A percentile compares a stretch with the other conserved stretches of the same genome.
Conservation (phyloP, 2,329 filamentous ascomycete genomes). For the Phialophora expanda region DNA sequence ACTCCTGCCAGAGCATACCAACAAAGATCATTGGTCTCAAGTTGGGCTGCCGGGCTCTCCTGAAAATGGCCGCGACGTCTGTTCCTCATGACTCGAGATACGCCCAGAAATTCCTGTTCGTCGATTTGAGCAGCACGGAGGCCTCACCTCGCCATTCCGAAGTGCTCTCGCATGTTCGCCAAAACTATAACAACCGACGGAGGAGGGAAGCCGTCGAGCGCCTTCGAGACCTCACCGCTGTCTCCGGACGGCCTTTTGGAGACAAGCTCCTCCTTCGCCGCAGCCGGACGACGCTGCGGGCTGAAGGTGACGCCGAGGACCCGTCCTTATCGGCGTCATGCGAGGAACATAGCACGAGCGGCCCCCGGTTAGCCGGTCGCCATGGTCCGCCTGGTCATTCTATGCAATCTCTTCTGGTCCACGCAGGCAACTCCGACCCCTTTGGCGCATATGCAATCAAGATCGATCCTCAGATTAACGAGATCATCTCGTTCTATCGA, state of each 20-base stretch:
- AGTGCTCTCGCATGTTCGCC: conserved; percentile 12
- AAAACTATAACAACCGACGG: conserved; percentile 5
- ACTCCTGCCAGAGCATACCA: too few relatives aligned
- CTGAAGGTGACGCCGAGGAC: too few relatives aligned
- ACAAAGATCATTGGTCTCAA: not conserved
- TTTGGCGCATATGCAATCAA: conserved; percentile 10
- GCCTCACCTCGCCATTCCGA: not conserved
- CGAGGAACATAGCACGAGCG: too few relatives aligned
- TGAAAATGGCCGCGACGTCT: not conserved
- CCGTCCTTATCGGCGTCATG: too few relatives aligned
- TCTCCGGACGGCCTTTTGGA: too few relatives aligned
- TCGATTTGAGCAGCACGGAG: not conserved
- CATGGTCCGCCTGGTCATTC: too few relatives aligned
- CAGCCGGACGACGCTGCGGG: too few relatives aligned
- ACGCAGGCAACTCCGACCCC: conserved; percentile 9
- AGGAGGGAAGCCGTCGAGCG: not conserved
- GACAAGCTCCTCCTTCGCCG: too few relatives aligned
- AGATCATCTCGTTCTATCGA: conserved; percentile 8
- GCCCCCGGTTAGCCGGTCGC: too few relatives aligned
- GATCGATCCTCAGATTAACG: conserved; percentile 4
- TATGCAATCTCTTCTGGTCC: too few relatives aligned
- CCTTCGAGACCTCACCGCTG: not conserved
- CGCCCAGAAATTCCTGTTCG: conserved; percentile 10
- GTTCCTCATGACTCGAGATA: not conserved
- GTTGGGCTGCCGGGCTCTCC: not conserved